Conservation (phyloP, 257 asterid genomes). For the Primulina tabacum region DNA sequence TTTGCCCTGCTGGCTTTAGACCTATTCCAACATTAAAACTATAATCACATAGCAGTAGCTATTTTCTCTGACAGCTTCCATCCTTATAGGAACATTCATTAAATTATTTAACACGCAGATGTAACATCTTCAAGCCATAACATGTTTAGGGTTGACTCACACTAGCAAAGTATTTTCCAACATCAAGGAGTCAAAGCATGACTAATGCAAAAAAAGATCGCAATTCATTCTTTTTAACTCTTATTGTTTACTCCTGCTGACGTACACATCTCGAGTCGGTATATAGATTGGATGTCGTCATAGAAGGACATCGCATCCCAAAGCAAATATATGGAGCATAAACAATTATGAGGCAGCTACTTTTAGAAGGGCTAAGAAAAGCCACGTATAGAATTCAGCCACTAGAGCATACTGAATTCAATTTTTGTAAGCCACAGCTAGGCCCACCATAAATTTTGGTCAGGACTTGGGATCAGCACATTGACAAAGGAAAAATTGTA, state of each 20-base stretch:
- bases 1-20: slow-evolving; percentile 74
- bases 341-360: not conserved
- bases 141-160: no score
- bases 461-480: not conserved
- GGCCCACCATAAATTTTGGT: not conserved
- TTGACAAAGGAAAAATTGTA: not conserved
- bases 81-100: not conserved
- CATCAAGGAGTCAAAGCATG: not conserved
- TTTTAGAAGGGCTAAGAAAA: not conserved
- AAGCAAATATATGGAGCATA: not conserved
- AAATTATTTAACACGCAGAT: not conserved
- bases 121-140: not conserved
- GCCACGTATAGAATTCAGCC: not conserved
- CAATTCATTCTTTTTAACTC: no score
- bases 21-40: slow-evolving; percentile 31
- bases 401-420: not conserved
- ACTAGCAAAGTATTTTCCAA: no score
- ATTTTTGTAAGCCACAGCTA: not conserved
- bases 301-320: no score
- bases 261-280: no score
- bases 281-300: no score
- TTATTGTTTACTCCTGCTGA: no score
- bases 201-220: not conserved
- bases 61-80: not conserved
- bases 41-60: slow-evolving; percentile 8